Conservation (phyloP, 2,329 filamentous ascomycete genomes). For the Allantophomopsis cytisporea region DNA sequence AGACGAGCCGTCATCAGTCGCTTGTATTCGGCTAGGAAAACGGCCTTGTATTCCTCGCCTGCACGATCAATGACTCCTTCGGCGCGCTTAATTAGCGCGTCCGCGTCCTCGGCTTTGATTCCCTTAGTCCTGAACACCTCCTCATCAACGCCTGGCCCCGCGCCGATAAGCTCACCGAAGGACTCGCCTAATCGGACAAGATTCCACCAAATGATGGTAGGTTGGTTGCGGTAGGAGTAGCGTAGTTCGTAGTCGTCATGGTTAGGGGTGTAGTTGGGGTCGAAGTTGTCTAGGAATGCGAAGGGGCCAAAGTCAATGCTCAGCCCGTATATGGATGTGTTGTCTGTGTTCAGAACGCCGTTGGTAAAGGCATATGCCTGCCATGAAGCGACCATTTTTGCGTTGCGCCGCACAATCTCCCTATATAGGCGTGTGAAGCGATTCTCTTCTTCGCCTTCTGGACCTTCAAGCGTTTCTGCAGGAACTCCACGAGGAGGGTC, state of each 20-base stretch:
- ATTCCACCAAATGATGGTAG: slow-evolving; percentile 98
- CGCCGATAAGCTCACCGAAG: slow-evolving; percentile 76
- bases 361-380: slow-evolving; percentile 99
- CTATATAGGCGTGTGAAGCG: slow-evolving; percentile 78
- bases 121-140: slow-evolving; percentile 59
- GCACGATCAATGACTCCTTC: slow-evolving; percentile 70
- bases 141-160: slow-evolving; percentile 59
- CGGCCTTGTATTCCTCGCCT: slow-evolving; percentile 77
- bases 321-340: slow-evolving; percentile 80
- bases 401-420: slow-evolving; percentile 76
- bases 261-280: slow-evolving; percentile 89
- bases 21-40: slow-evolving; percentile 85
- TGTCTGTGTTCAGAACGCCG: slow-evolving; percentile 94
- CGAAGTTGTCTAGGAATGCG: slow-evolving; percentile 95
- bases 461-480: slow-evolving; percentile 50
- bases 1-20: slow-evolving; percentile 68
- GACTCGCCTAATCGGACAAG: slow-evolving; percentile 82
- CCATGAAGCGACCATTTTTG: slow-evolving; percentile 80
- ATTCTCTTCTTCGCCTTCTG: slow-evolving; percentile 60
- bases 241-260: slow-evolving; percentile 83
- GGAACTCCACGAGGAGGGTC: slow-evolving; percentile 30
- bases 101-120: slow-evolving; percentile 52
- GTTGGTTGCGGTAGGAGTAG: slow-evolving; percentile 89
- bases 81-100: slow-evolving; percentile 62
- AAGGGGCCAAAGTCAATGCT: slow-evolving; percentile 95